A percentile compares a stretch with the other conserved stretches of the same genome.
These are phyloP conservation scores for Vachellia collinsii DNA, from an alignment of 306 rosid species.

Conservation along the genomic window DNA sequence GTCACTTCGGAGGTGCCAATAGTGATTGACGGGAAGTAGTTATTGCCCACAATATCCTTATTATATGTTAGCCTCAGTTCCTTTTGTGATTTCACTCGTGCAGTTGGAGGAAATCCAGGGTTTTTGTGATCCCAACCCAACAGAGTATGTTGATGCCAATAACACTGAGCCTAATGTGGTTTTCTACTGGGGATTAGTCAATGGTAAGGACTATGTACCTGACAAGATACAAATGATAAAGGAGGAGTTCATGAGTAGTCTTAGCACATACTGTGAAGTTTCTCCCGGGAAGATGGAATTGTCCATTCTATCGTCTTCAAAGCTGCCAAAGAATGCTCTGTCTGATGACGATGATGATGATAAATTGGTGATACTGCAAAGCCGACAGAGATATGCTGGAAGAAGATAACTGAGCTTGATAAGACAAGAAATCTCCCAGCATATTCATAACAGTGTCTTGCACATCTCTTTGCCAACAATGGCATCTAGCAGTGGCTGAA, in stretches of 20 bases:
- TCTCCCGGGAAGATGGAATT: slow-evolving; percentile 48
- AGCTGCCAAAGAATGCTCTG: slow-evolving; percentile 40
- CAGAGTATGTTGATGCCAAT: slow-evolving; percentile 42
- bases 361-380: slow-evolving; percentile 13
- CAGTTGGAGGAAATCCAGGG: slow-evolving; percentile 51
- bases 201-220: not conserved
- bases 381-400: slow-evolving; percentile 37
- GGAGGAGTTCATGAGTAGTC: slow-evolving; percentile 44
- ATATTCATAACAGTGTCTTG: slow-evolving; percentile 30
- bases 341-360: slow-evolving; percentile 16
- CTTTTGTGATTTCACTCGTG: slow-evolving; percentile 22
- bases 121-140: slow-evolving; percentile 56
- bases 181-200: slow-evolving; percentile 55
- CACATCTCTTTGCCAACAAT: slow-evolving; percentile 39
- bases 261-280: slow-evolving; percentile 38
- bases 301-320: slow-evolving; percentile 33
- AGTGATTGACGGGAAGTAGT: not conserved
- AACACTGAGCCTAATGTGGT: slow-evolving; percentile 44
- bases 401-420: slow-evolving; percentile 33
- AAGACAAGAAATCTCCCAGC: slow-evolving; percentile 13
- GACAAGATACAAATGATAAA: slow-evolving; percentile 29
- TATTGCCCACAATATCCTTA: not conserved
- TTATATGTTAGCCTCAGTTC: slow-evolving; percentile 12
- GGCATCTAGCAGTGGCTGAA: slow-evolving; percentile 23
- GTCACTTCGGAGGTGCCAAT: not conserved